These are phyloP conservation scores for Chlorella sp. DNA, from an alignment of 139 green algal genomes.

Conservation along the genomic window DNA sequence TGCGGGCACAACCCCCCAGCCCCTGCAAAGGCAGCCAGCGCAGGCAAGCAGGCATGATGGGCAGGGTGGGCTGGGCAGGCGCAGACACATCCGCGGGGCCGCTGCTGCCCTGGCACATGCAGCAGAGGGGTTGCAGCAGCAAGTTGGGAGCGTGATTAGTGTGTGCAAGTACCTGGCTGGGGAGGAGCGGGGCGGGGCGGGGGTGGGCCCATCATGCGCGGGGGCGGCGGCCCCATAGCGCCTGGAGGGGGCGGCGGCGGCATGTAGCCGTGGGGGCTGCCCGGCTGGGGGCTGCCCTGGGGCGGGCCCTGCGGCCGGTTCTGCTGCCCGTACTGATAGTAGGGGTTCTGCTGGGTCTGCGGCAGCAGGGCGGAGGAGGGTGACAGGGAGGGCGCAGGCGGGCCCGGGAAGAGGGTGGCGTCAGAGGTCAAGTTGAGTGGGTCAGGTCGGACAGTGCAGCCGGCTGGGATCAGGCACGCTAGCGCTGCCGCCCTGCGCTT, in stretches of 20 bases:
- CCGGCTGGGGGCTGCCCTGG: not conserved
- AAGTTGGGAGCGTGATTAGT: not conserved
- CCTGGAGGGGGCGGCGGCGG: not conserved
- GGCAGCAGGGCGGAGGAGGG: not conserved
- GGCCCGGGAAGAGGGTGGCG: not conserved
- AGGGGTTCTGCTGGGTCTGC: not conserved
- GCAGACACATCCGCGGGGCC: not conserved
- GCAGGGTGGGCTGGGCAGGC: not conserved
- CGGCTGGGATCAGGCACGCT: not conserved
- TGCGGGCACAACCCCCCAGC: not conserved
- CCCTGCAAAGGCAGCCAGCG: not conserved
- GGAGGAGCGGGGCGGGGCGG: not conserved
- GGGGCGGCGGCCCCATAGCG: not conserved
- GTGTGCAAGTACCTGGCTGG: not conserved
- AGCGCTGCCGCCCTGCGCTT: not conserved
- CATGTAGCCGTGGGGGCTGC: not conserved
- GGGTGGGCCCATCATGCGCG: not conserved
- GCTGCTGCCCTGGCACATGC: not conserved
- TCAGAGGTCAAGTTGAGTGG: not conserved
- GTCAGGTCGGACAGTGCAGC: not conserved
- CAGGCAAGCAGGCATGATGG: not conserved
- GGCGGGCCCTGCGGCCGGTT: not conserved
- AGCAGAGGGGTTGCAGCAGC: not conserved
- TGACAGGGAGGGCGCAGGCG: not conserved
- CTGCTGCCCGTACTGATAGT: conserved; percentile 13